A percentile compares a stretch with the other conserved stretches of the same genome.
Evolutionary conservation across 176 grass and related monocot species (phyloP).

Genomic region (Hsuehochloa calcarea): DNA sequence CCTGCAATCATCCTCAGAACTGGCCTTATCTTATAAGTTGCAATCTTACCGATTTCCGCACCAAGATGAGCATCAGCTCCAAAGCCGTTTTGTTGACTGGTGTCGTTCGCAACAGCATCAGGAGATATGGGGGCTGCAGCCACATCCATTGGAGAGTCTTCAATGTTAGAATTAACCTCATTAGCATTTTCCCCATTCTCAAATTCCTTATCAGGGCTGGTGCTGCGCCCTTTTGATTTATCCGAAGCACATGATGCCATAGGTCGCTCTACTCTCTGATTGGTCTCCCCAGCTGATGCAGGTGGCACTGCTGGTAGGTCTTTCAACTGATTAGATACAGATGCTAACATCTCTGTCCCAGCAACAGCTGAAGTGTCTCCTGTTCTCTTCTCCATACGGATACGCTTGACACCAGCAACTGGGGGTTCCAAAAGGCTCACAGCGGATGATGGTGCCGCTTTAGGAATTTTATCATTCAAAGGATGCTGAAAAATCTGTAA

Average conservation of each 20-base stretch:
- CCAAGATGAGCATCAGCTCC: conserved; percentile 53
- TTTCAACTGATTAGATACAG: conserved; percentile 64
- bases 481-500: conserved; percentile 96
- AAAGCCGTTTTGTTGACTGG: conserved; percentile 48
- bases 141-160: conserved; percentile 59
- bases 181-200: conserved; percentile 56
- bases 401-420: conserved; percentile 49
- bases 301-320: conserved; percentile 37
- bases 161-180: conserved; percentile 59
- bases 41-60: conserved; percentile 65
- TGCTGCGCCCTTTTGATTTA: conserved; percentile 53
- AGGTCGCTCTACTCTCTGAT: conserved; percentile 42
- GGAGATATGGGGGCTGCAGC: conserved; percentile 45
- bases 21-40: conserved; percentile 72
- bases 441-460: conserved; percentile 44
- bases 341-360: conserved; percentile 80
- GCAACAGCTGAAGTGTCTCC: conserved; percentile 58
- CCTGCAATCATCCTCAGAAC: conserved; percentile 73
- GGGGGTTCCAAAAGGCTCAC: conserved; percentile 47
- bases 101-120: conserved; percentile 52
- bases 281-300: conserved; percentile 40
- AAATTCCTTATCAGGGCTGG: conserved; percentile 60
- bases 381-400: conserved; percentile 61
- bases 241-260: conserved; percentile 47
- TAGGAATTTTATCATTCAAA: conserved; percentile 65